Conservation (phyloP, 495 filamentous ascomycete genomes). For the Bathelium albidoporum region DNA sequence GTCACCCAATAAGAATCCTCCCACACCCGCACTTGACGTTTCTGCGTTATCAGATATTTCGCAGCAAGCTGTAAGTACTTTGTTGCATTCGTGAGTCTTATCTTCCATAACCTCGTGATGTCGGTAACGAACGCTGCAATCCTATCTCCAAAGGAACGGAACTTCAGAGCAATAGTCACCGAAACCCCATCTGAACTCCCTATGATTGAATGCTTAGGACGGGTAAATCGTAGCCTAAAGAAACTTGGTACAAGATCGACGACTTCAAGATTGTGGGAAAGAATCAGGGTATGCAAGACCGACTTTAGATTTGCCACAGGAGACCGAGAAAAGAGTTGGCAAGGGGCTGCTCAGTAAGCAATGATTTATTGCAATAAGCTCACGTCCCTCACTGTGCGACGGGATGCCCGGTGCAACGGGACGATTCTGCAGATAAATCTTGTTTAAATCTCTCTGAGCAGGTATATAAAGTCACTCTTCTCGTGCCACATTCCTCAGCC, state of each 20-base stretch:
- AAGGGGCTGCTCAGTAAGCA: constrained; percentile 11
- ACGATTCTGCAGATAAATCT: too few species aligned
- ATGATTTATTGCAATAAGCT: background rate
- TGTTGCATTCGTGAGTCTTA: background rate
- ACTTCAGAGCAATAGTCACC: constrained; percentile 12
- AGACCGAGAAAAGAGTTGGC: constrained; percentile 13
- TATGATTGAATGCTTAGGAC: constrained; percentile 8
- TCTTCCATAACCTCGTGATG: background rate
- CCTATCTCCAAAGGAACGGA: constrained; percentile 8
- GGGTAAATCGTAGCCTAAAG: constrained; percentile 12
- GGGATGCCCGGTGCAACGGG: background rate
- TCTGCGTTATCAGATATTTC: constrained; percentile 7
- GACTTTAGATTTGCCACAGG: constrained; percentile 12
- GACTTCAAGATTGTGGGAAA: constrained; percentile 11
- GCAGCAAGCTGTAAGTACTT: constrained; percentile 5
- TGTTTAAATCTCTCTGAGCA: too few species aligned
- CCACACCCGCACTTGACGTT: background rate
- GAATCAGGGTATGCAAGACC: constrained; percentile 5
- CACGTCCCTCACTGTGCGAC: background rate
- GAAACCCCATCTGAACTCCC: constrained; percentile 5
- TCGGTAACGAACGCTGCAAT: constrained; percentile 13
- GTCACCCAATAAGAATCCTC: background rate
- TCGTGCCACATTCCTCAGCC: background rate
- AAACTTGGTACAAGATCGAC: constrained; percentile 4
- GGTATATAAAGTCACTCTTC: too few species aligned